phyloP scores from a whole-genome alignment of 441 rosid genomes.

The Manihot esculenta region DNA sequence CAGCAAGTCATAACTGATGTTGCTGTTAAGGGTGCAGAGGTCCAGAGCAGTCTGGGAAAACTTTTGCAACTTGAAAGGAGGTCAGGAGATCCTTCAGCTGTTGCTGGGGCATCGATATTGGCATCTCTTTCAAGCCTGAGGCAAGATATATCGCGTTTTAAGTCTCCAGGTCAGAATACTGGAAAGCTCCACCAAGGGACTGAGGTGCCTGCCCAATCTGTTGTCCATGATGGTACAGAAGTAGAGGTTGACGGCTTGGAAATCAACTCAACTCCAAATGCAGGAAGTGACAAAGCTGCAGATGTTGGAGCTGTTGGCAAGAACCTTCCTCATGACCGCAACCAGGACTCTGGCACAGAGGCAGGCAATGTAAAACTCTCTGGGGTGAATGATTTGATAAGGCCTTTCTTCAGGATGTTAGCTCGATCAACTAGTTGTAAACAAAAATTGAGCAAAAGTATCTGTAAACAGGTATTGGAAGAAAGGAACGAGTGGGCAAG shows the following conservation, averaged over 20 bases:
- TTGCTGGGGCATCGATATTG: constrained; percentile 72
- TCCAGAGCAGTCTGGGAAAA: constrained; percentile 52
- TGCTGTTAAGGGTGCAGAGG: constrained; percentile 51
- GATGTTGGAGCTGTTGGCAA: constrained; percentile 50
- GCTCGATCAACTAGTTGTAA: constrained; percentile 51
- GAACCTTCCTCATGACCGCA: constrained; percentile 52
- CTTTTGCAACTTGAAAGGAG: constrained; percentile 60
- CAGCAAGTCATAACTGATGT: constrained; percentile 52
- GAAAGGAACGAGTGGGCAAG: constrained; percentile 57
- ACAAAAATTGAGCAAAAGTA: constrained; percentile 62
- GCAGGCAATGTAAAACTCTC: constrained; percentile 69
- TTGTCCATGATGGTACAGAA: constrained; percentile 46
- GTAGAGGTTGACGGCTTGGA: constrained; percentile 56
- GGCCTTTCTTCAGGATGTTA: constrained; percentile 63
- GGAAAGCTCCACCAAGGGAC: constrained; percentile 48
- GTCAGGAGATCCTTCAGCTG: constrained; percentile 74
- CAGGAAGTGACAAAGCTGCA: constrained; percentile 49
- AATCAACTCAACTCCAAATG: constrained; percentile 48
- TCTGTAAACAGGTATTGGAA: constrained; percentile 69
- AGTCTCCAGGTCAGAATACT: constrained; percentile 43
- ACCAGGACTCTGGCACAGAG: constrained; percentile 56
- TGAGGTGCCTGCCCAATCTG: constrained; percentile 51
- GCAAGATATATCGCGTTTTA: constrained; percentile 62
- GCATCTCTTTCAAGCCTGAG: constrained; percentile 71
- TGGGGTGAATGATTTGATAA: constrained; percentile 63